Base-by-base conservation (phyloP, 2,329 filamentous ascomycete genomes). In the Gliomastix tumulicola region DNA sequence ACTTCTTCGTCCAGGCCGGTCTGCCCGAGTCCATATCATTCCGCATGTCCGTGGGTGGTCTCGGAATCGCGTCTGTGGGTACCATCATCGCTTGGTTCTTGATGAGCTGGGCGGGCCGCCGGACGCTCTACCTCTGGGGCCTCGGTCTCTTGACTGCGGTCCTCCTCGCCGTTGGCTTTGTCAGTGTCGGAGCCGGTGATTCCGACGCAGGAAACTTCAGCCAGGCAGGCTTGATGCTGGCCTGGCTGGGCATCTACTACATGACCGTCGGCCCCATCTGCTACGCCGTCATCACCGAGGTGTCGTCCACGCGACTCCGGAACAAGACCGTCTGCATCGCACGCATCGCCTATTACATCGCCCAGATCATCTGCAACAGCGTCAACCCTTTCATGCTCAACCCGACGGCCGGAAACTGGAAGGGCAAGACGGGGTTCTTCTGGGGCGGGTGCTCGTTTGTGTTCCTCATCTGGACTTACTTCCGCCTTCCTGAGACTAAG, bases 401-500 rank as follows among this genome's bases (percentile, higher is more conserved):
- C 46, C 63, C 63, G 1, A 56, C 56, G 1, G 65, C 62, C 4
- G 67, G 65, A 54, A 63, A 66, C 45, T 65, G 65, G 63, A 65
- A 53, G 44, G 72, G 68, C 48, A 67, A 56, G 57, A 62, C 53
- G 35, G 74, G 57, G 3, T 63, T 69, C 45, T 61, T 69, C 51
- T 69, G 63, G 60, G 60, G 57, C 8, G 60, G 48, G 21, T 59
- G 68, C 12, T 69, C 69, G 43, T 43, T 68, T 4, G 11, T 63
- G 5, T 69, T 67, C 22, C 53, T 66, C 4, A 34, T 62, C 2
- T 79, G 74, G 63, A 68, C 70, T 0, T 71, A 59, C 41, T 71
- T 70, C 47, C 67, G 65, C 15, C 56, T 74, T 6, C 71, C 71
- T 5, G 75, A 79, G 57, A 71, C 74, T 12, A 67, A 65, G 38